Conservation (phyloP, 768 basidiomycete genomes). For the Udeniomyces megalosporus region DNA sequence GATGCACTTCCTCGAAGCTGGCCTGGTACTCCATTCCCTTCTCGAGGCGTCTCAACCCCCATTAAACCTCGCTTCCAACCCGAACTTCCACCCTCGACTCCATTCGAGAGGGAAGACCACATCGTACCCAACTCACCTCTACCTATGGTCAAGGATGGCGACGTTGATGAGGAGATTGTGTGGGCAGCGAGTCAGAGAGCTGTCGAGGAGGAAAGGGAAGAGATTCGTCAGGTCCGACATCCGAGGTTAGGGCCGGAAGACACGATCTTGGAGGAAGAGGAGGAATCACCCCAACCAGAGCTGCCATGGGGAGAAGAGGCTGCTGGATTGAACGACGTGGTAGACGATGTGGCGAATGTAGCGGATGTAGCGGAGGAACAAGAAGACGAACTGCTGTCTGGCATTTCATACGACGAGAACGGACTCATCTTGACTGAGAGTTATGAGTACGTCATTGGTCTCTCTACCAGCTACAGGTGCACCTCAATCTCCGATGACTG, state of each 20-base stretch:
- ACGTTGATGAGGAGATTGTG: neutral
- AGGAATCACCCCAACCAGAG: no score
- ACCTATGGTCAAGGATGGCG: neutral
- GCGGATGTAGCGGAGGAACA: no score
- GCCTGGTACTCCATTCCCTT: neutral
- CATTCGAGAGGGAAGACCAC: neutral
- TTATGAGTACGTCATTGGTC: no score
- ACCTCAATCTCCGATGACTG: no score
- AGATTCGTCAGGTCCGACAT: neutral
- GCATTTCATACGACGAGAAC: no score
- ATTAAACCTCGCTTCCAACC: neutral
- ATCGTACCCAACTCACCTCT: neutral
- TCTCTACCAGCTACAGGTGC: no score
- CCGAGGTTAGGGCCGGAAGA: neutral
- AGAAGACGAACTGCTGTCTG: no score
- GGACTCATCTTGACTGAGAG: no score
- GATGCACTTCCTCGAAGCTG: constrained; percentile 3
- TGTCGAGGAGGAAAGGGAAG: neutral
- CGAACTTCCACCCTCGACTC: neutral
- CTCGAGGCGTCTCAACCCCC: neutral
- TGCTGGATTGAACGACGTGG: no score
- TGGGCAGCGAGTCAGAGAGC: neutral
- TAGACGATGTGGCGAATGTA: no score
- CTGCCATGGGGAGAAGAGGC: no score
- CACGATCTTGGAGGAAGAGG: neutral